A percentile compares a stretch with the other conserved stretches of the same genome.
phyloP scores from a whole-genome alignment of 2,329 filamentous ascomycete species.

The Teratosphaeria zuluensis region DNA sequence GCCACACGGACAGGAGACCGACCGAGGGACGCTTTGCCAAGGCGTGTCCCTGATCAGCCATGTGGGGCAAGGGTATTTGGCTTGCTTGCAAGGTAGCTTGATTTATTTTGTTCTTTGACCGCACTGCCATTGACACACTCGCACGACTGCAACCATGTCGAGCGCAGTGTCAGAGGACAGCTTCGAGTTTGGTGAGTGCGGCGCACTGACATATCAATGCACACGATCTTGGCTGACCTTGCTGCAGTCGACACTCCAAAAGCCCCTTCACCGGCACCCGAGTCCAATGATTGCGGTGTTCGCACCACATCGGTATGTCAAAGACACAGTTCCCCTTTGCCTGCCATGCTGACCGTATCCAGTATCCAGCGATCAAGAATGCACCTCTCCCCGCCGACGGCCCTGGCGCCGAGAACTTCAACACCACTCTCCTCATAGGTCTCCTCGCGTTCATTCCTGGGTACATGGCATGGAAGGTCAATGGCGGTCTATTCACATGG shows the following conservation, averaged over 20 bases:
- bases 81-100: background rate
- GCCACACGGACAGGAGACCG: too few species aligned
- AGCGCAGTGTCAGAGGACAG: constrained; percentile 35
- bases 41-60: background rate
- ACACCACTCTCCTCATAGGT: constrained; percentile 65
- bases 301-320: constrained; percentile 49
- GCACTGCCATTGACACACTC: background rate
- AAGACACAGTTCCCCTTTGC: background rate
- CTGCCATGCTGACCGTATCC: constrained; percentile 5
- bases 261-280: constrained; percentile 42
- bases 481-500: constrained; percentile 78
- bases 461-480: constrained; percentile 73
- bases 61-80: background rate
- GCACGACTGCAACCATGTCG: background rate
- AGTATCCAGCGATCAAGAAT: constrained; percentile 90
- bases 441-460: constrained; percentile 62
- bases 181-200: constrained; percentile 45
- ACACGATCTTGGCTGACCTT: background rate
- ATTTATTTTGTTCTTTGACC: background rate
- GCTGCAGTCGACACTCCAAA: constrained; percentile 50
- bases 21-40: background rate
- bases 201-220: background rate
- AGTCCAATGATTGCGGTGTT: constrained; percentile 50
- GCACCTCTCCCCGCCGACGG: constrained; percentile 85
- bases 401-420: constrained; percentile 76